Evolutionary conservation across 805 yeast genomes (phyloP), one percentile per base, ranked within the genome.

Genomic region (Blastobotrys parvus): DNA sequence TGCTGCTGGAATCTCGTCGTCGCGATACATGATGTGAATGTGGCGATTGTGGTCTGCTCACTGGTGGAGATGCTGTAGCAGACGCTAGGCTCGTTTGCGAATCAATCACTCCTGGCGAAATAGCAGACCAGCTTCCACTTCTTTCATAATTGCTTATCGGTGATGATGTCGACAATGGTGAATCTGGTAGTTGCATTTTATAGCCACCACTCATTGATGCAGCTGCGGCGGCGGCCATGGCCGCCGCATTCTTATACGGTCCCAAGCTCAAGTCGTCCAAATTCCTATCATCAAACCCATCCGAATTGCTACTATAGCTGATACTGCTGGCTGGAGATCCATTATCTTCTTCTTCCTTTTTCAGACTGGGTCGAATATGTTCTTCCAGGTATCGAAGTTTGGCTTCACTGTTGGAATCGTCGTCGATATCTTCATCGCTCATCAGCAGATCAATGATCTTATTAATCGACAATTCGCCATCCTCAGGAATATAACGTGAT

Each of bases 391-490:
- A n/a, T n/a, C n/a, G n/a, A n/a, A n/a, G n/a, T n/a, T n/a, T n/a
- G n/a, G n/a, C n/a, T n/a, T 25, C 29, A 20, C 38, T 35, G 38
- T 27, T 34, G 20, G 7, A 8, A 32, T 25, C 4, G 21, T 25
- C 3, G 40, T 25, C 3, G 31, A 17, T 25, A 25, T 25, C 21
- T 34, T 42, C 32, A 20, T 38, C 45, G 13, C 31, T 40, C 18
- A 30, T 36, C 20, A 54, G 27, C 18, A 50, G 39, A 10, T 50
- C 52, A 32, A 51, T 51, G 18, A 53, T 42, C 29, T 45, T 40
- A 42, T 54, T 54, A 42, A 54, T 52, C 16, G 54, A 45, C 32
- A 44, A 44, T 17, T 53, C 52, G 6, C 45, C 46, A 15, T 45
- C 38, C 3, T 32, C 19, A 5, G 56, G 56, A 16, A 52, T 41